phyloP scores from a whole-genome alignment of 2,329 filamentous ascomycete species.

The Colletotrichum lini region DNA sequence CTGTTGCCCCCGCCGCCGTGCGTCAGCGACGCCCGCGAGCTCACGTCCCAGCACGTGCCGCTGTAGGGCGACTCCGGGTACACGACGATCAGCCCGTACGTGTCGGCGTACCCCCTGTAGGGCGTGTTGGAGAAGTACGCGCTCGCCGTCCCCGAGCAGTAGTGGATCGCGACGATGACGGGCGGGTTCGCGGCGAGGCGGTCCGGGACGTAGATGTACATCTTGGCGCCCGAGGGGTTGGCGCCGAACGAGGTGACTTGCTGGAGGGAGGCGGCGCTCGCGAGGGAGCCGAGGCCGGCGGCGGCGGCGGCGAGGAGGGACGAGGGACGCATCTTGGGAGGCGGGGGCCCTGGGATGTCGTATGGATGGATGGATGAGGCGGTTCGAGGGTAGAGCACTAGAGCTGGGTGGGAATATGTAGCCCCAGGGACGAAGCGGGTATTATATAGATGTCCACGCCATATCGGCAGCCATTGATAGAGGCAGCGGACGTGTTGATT shows the following conservation, averaged over 20 bases:
- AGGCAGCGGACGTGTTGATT: slow-evolving; percentile 34
- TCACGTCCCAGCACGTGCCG: slow-evolving; percentile 73
- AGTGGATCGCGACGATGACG: slow-evolving; percentile 68
- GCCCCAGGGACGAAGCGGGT: background rate
- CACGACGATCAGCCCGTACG: slow-evolving; percentile 64
- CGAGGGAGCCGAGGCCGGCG: slow-evolving; percentile 39
- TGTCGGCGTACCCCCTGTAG: slow-evolving; percentile 61
- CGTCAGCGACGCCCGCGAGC: slow-evolving; percentile 62
- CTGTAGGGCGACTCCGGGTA: slow-evolving; percentile 68
- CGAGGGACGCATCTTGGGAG: slow-evolving; percentile 15
- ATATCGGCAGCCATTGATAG: background rate
- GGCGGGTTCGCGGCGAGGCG: slow-evolving; percentile 54
- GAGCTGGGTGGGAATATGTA: background rate
- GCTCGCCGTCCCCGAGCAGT: slow-evolving; percentile 65
- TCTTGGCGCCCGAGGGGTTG: slow-evolving; percentile 46
- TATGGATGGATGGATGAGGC: background rate
- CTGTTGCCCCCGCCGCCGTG: slow-evolving; percentile 71
- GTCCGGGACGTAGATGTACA: slow-evolving; percentile 50
- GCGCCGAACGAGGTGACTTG: slow-evolving; percentile 58
- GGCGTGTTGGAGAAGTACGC: slow-evolving; percentile 64
- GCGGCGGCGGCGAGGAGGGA: slow-evolving; percentile 14
- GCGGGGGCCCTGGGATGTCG: background rate
- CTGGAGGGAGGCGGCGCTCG: slow-evolving; percentile 48
- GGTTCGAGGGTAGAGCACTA: no score
- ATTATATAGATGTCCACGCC: background rate